A percentile compares a stretch with the other conserved stretches of the same genome.
Evolutionary conservation across 345 rosid genomes (phyloP).

Genomic region (Hibiscus mutabilis): DNA sequence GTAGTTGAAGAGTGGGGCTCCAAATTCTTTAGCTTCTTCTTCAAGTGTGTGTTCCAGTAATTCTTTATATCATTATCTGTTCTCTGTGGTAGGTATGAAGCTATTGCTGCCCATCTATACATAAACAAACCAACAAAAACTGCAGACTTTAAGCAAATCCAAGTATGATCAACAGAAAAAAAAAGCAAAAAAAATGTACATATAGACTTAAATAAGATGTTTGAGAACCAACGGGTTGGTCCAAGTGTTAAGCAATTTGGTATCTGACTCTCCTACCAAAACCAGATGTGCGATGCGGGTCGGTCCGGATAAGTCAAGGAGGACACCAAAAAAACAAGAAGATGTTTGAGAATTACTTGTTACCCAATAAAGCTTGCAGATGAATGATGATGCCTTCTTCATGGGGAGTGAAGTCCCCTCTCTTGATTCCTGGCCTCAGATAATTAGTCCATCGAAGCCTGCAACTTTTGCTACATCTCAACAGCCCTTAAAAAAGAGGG

Average conservation of each 20-base stretch:
- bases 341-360: constrained; percentile 71
- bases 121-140: neutral
- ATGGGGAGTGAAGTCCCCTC: constrained; percentile 94
- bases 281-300: too few relatives aligned
- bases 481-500: constrained; percentile 39
- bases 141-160: neutral
- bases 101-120: constrained; percentile 96
- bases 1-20: constrained; percentile 28
- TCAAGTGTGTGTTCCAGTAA: constrained; percentile 99
- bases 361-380: constrained; percentile 97
- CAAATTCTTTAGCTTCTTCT: constrained; percentile 85
- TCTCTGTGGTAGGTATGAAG: constrained; percentile 93
- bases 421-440: constrained; percentile 89
- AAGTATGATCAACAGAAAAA: neutral
- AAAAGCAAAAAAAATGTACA: too few relatives aligned
- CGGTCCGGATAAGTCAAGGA: too few relatives aligned
- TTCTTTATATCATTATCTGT: constrained; percentile 96
- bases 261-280: too few relatives aligned
- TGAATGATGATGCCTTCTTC: constrained; percentile 99
- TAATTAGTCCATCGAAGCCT: constrained; percentile 99
- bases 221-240: too few relatives aligned
- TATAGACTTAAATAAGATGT: too few relatives aligned
- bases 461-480: constrained; percentile 98
- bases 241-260: too few relatives aligned
- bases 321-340: too few relatives aligned